Evolutionary conservation across 176 grass and related monocot genomes (phyloP).

Genomic region (Zoysia japonica): DNA sequence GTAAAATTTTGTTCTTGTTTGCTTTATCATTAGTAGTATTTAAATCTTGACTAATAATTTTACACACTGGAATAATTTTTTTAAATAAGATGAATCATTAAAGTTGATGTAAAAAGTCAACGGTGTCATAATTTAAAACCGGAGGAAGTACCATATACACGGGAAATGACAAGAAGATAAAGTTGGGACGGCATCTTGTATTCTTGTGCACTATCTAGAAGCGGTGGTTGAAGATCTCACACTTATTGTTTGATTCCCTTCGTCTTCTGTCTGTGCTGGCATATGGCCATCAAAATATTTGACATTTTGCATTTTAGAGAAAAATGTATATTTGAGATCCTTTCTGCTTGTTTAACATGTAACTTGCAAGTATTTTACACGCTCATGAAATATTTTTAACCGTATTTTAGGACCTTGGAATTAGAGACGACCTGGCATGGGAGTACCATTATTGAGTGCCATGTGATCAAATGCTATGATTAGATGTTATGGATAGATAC

Average conservation of each 20-base stretch:
- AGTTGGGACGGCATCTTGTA: background rate
- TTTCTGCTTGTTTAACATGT: background rate
- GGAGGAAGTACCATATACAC: too few species aligned
- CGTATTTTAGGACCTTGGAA: constrained; percentile 6
- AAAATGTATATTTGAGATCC: background rate
- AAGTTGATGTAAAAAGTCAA: too few species aligned
- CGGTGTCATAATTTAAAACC: too few species aligned
- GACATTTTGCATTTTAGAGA: background rate
- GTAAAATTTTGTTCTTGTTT: too few species aligned
- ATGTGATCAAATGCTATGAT: constrained; percentile 12
- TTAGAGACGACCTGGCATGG: constrained; percentile 11
- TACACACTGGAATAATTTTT: too few species aligned
- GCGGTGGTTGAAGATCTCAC: background rate
- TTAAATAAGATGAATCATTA: too few species aligned
- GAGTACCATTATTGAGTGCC: constrained; percentile 17
- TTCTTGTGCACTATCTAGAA: constrained; percentile 17
- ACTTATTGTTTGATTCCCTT: constrained; percentile 22
- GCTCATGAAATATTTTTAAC: background rate
- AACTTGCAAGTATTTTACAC: background rate
- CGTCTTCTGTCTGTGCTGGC: constrained; percentile 21
- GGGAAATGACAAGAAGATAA: background rate
- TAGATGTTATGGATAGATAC: background rate
- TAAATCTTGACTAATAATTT: too few species aligned
- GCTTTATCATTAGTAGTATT: too few species aligned
- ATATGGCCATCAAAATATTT: background rate